A percentile compares a stretch with the other conserved stretches of the same genome.
Conservation (phyloP, 495 filamentous ascomycete genomes). For the Recurvomyces mirabilis region DNA sequence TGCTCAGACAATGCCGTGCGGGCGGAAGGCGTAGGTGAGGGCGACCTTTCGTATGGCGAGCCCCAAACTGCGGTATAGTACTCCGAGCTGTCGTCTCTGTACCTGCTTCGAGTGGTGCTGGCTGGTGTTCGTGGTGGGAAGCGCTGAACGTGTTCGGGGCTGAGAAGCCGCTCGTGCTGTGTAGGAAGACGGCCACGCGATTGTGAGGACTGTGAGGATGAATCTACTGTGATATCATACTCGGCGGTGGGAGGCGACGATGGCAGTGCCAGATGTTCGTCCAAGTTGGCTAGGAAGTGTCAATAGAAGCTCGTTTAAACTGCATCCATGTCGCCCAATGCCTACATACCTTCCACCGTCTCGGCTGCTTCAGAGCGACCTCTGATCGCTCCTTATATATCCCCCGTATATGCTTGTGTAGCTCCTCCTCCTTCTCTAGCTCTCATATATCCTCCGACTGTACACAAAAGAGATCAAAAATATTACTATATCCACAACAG, state of each 20-base stretch:
- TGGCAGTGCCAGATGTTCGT: too few relatives aligned
- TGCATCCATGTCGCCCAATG: too few relatives aligned
- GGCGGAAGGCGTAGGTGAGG: slow-evolving; percentile 22
- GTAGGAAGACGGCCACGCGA: neutral
- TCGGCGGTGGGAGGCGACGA: slow-evolving; percentile 8
- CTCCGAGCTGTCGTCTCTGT: slow-evolving; percentile 18
- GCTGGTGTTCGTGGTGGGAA: slow-evolving; percentile 14
- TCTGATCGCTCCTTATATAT: too few relatives aligned
- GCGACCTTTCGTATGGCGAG: slow-evolving; percentile 28
- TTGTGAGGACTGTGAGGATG: neutral
- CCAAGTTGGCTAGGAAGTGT: too few relatives aligned
- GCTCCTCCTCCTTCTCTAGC: too few relatives aligned
- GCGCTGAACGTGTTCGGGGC: slow-evolving; percentile 8
- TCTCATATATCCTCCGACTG: too few relatives aligned
- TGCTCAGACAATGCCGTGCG: slow-evolving; percentile 15
- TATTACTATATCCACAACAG: too few relatives aligned
- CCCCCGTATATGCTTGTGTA: too few relatives aligned
- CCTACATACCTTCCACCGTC: too few relatives aligned
- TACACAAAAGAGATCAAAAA: too few relatives aligned
- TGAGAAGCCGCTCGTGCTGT: neutral
- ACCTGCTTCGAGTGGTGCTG: slow-evolving; percentile 7
- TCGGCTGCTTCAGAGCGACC: too few relatives aligned
- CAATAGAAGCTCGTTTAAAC: too few relatives aligned
- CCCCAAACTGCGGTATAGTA: slow-evolving; percentile 36
- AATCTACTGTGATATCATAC: slow-evolving; percentile 7